Evolutionary conservation across 352 stramenopile genomes (phyloP).

Genomic region (Phytophthora tubulina): DNA sequence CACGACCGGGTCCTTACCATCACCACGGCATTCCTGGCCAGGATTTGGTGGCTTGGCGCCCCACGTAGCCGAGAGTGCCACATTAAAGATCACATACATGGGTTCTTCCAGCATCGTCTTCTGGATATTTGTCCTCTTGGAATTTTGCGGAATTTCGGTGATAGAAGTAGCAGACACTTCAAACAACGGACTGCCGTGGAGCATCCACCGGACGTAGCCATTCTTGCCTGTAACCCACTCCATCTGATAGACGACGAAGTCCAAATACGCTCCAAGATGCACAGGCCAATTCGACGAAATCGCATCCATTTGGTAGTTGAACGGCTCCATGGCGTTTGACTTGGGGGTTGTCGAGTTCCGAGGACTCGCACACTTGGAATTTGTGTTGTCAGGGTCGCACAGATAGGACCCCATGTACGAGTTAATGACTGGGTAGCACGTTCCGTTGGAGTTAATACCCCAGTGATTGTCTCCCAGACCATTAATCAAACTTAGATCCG

Average conservation of each 20-base stretch:
- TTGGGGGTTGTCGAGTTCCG: slow-evolving; percentile 38
- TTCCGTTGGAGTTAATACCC: slow-evolving; percentile 65
- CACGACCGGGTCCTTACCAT: background rate
- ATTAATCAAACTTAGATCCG: background rate
- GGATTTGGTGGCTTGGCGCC: slow-evolving; percentile 1
- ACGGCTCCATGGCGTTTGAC: slow-evolving; percentile 52
- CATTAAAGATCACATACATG: slow-evolving; percentile 15
- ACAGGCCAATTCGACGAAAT: slow-evolving; percentile 93
- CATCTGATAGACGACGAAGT: slow-evolving; percentile 69
- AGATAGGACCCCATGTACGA: slow-evolving; percentile 57
- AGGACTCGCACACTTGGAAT: slow-evolving; percentile 42
- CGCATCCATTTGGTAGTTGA: slow-evolving; percentile 43
- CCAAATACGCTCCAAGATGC: slow-evolving; percentile 77
- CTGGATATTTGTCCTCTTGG: background rate
- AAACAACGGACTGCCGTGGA: slow-evolving; percentile 73
- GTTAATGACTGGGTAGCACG: slow-evolving; percentile 63
- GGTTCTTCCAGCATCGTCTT: slow-evolving; percentile 14
- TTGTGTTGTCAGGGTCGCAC: slow-evolving; percentile 57
- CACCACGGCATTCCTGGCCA: background rate
- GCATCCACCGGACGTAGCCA: slow-evolving; percentile 23
- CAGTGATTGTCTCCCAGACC: background rate
- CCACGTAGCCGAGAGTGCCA: slow-evolving; percentile 8
- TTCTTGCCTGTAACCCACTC: slow-evolving; percentile 63
- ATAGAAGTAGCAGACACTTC: slow-evolving; percentile 51
- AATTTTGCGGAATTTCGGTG: slow-evolving; percentile 1